These are phyloP conservation scores for Amesomyces nigricolor DNA, from an alignment of 2,329 filamentous ascomycete genomes.

Conservation along the genomic window DNA sequence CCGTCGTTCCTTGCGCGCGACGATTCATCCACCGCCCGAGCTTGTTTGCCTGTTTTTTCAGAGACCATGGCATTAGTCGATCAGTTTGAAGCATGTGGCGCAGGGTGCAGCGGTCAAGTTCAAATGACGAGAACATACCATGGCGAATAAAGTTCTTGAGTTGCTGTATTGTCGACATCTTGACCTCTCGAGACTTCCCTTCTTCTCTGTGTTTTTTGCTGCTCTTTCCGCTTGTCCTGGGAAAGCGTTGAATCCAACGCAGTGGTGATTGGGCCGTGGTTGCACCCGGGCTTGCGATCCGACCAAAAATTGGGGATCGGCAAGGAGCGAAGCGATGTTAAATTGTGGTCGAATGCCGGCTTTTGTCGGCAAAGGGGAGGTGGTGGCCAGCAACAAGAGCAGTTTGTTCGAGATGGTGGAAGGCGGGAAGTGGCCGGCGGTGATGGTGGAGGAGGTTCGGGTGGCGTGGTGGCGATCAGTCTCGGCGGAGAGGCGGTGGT, in stretches of 20 bases:
- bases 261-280: neutral
- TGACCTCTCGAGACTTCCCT: slow-evolving; percentile 13
- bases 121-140: slow-evolving; percentile 43
- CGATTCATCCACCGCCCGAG: slow-evolving; percentile 57
- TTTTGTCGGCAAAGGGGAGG: neutral
- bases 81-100: slow-evolving; percentile 28
- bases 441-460: neutral
- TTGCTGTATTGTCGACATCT: slow-evolving; percentile 77
- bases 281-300: neutral
- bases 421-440: neutral
- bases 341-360: neutral
- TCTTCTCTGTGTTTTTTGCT: neutral
- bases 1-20: slow-evolving; percentile 47
- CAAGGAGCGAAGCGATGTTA: neutral
- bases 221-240: neutral
- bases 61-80: slow-evolving; percentile 24
- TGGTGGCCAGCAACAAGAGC: neutral
- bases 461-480: neutral
- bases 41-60: slow-evolving; percentile 68
- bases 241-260: neutral
- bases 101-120: neutral
- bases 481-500: neutral
- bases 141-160: slow-evolving; percentile 98
- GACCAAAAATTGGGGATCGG: slow-evolving; percentile 1
- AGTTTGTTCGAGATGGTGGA: neutral